A percentile compares a stretch with the other conserved stretches of the same genome.
These are phyloP conservation scores for Suillus alpinus DNA, from an alignment of 768 basidiomycete genomes.

Conservation along the genomic window DNA sequence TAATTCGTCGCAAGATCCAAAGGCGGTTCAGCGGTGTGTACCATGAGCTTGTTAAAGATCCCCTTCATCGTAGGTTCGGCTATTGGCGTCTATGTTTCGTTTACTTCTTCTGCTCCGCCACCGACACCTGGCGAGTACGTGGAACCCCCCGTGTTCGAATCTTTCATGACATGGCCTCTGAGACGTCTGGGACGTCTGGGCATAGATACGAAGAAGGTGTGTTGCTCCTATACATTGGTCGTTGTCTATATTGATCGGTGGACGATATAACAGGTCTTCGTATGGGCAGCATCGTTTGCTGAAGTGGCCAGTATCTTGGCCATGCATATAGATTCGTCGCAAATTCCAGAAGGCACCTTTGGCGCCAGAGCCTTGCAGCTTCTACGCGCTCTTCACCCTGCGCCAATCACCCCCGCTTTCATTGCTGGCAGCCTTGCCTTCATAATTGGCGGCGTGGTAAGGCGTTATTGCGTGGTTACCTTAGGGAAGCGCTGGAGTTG, in stretches of 20 bases:
- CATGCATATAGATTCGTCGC: neutral
- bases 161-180: neutral
- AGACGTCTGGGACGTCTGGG: too few relatives aligned
- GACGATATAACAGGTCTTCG: constrained; percentile 13
- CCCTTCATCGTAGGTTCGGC: constrained; percentile 20
- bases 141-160: neutral
- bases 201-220: neutral
- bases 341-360: neutral
- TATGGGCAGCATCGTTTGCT: constrained; percentile 22
- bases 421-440: constrained; percentile 16
- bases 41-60: constrained; percentile 21
- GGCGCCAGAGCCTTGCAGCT: neutral
- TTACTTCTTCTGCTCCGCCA: constrained; percentile 19
- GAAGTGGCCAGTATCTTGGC: neutral
- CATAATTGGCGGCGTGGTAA: constrained; percentile 17
- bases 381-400: neutral
- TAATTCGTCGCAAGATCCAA: too few relatives aligned
- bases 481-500: constrained; percentile 28
- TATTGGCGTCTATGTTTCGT: constrained; percentile 26
- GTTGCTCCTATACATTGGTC: neutral
- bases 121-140: constrained; percentile 16
- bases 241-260: neutral
- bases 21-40: too few relatives aligned
- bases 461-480: constrained; percentile 20
- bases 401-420: constrained; percentile 10